A percentile compares a stretch with the other conserved stretches of the same genome.
Conservation (phyloP, 2,329 filamentous ascomycete genomes). For the Sclerotinia borealis region DNA sequence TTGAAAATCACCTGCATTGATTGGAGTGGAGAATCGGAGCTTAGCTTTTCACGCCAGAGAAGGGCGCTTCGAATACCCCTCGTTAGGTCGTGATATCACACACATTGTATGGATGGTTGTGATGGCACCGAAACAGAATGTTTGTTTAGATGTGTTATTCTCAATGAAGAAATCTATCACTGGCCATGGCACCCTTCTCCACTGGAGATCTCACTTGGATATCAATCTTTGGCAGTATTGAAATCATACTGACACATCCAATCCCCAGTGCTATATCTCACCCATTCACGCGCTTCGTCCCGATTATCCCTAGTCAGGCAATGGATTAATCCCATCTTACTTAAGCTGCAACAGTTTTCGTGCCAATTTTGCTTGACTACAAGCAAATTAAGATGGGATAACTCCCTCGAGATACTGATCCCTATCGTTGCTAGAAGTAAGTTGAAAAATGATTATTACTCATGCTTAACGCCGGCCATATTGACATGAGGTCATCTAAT, state of each 20-base stretch:
- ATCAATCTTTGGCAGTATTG: not conserved
- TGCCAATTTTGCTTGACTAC: not conserved
- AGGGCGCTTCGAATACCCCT: not conserved
- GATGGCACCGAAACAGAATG: not conserved
- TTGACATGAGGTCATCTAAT: not conserved
- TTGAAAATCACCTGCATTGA: conserved; percentile 1
- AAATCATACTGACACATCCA: not conserved
- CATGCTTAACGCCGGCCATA: conserved; percentile 5
- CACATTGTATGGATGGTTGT: not conserved
- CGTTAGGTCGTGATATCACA: not conserved
- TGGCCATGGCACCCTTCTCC: not conserved
- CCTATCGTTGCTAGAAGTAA: not conserved
- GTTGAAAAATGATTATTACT: not conserved
- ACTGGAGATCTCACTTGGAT: not conserved
- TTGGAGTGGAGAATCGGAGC: conserved; percentile 5
- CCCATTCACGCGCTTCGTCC: not conserved
- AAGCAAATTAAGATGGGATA: not conserved
- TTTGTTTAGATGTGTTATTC: not conserved
- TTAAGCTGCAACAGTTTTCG: not conserved
- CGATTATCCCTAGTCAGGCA: not conserved
- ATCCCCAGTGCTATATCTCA: not conserved
- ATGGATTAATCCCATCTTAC: not conserved
- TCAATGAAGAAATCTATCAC: not conserved
- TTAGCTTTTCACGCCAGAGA: not conserved
- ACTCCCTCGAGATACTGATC: not conserved